Conservation (phyloP, 768 basidiomycete species). For the Galerina marginata region DNA sequence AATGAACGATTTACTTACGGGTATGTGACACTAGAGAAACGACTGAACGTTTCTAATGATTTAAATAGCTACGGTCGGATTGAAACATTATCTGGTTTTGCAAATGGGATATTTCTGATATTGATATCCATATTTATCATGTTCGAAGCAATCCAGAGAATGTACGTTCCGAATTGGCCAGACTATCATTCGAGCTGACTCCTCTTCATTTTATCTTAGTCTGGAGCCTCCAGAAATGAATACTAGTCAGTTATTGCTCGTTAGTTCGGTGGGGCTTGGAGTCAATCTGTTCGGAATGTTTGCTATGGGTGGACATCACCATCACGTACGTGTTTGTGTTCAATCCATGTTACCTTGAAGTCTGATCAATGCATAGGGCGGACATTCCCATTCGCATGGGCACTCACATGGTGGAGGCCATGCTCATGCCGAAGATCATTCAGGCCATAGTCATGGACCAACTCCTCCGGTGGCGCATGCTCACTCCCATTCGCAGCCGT, state of each 20-base stretch:
- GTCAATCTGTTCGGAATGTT: conserved; percentile 99
- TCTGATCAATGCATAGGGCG: conserved; percentile 44
- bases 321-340: conserved; percentile 60
- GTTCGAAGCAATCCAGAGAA: conserved; percentile 94
- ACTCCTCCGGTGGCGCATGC: conserved; percentile 14
- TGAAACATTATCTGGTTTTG: conserved; percentile 97
- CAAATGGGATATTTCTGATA: conserved; percentile 94
- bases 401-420: conserved; percentile 43
- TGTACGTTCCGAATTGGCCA: conserved; percentile 54
- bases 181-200: not conserved
- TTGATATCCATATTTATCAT: conserved; percentile 97
- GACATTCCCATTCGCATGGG: conserved; percentile 65
- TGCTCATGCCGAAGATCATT: conserved; percentile 28
- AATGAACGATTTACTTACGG: conserved; percentile 96
- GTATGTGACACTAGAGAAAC: conserved; percentile 43
- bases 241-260: conserved; percentile 87
- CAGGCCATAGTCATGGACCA: conserved; percentile 40
- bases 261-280: conserved; percentile 86
- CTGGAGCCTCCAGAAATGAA: conserved; percentile 98
- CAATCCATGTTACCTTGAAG: not conserved
- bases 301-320: conserved; percentile 95
- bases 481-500: conserved; percentile 22
- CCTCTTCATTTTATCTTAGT: conserved; percentile 41
- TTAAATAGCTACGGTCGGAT: conserved; percentile 86
- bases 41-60: not conserved